Evolutionary conservation across 495 filamentous ascomycete species (phyloP).

Genomic region (Neurospora sp.): DNA sequence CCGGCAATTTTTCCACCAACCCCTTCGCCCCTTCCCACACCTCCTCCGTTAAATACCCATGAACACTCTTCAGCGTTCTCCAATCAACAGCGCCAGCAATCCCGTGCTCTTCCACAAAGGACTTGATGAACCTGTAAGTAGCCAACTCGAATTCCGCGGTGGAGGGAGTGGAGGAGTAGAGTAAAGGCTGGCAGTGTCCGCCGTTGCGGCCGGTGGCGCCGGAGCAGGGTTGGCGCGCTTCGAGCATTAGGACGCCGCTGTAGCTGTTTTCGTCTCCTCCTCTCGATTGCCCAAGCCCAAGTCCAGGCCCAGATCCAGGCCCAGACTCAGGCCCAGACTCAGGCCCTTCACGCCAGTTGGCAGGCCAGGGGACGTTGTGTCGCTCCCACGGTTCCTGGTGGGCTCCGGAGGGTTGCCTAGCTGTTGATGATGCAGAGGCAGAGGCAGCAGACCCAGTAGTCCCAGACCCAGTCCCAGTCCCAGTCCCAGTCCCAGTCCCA

Average conservation of each 20-base stretch:
- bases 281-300: background rate
- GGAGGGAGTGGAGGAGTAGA: constrained; percentile 40
- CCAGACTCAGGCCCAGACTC: background rate
- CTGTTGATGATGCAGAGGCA: background rate
- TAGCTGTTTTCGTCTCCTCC: background rate
- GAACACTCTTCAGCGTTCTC: background rate
- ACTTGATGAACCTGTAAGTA: constrained; percentile 44
- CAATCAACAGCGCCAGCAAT: background rate
- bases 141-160: constrained; percentile 55
- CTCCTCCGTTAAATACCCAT: background rate
- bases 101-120: constrained; percentile 31
- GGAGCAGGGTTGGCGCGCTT: constrained; percentile 35
- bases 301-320: no score
- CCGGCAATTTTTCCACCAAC: constrained; percentile 12
- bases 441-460: background rate
- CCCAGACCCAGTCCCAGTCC: background rate
- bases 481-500: background rate
- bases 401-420: background rate
- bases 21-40: background rate
- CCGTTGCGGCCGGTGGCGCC: constrained; percentile 41
- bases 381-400: constrained; percentile 12
- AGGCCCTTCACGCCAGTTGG: background rate
- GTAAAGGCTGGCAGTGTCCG: constrained; percentile 59
- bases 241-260: constrained; percentile 55
- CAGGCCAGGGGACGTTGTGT: background rate